These are phyloP conservation scores for Skeletonema potamos DNA, from an alignment of 108 stramenopile genomes.

Conservation along the genomic window DNA sequence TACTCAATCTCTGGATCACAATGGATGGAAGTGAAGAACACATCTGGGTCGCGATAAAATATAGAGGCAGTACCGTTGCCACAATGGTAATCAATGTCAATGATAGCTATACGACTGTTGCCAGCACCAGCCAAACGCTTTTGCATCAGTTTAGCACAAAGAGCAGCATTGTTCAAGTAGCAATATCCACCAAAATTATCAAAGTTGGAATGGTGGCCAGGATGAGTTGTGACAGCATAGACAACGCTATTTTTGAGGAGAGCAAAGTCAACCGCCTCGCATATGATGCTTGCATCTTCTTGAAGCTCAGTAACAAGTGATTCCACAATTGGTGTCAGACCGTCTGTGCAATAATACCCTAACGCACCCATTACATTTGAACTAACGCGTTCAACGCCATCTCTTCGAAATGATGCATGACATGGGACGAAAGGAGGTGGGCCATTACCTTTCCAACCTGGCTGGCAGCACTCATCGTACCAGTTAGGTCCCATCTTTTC, in stretches of 20 bases:
- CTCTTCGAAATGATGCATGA: slow-evolving; percentile 33
- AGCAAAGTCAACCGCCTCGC: slow-evolving; percentile 44
- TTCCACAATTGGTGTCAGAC: slow-evolving; percentile 64
- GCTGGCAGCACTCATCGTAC: slow-evolving; percentile 36
- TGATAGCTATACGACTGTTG: slow-evolving; percentile 44
- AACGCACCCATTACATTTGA: slow-evolving; percentile 75
- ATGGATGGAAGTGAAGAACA: slow-evolving; percentile 74
- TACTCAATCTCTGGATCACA: slow-evolving; percentile 82
- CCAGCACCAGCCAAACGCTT: slow-evolving; percentile 10
- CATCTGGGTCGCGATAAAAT: slow-evolving; percentile 62
- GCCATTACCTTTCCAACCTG: slow-evolving; percentile 15
- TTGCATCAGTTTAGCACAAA: slow-evolving; percentile 57
- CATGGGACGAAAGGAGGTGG: slow-evolving; percentile 37
- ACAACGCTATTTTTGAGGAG: slow-evolving; percentile 27
- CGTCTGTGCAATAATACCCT: slow-evolving; percentile 79
- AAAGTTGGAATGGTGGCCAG: slow-evolving; percentile 77
- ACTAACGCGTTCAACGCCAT: slow-evolving; percentile 50
- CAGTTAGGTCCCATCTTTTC: slow-evolving; percentile 19
- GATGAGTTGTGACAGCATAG: slow-evolving; percentile 78
- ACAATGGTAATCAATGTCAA: slow-evolving; percentile 75
- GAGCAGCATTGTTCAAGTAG: slow-evolving; percentile 75
- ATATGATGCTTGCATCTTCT: slow-evolving; percentile 57
- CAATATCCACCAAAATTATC: slow-evolving; percentile 87
- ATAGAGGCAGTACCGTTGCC: slow-evolving; percentile 83
- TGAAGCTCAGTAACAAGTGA: slow-evolving; percentile 51